Conservation (phyloP, 2,329 filamentous ascomycete genomes). For the Phaeosphaeria sp. region DNA sequence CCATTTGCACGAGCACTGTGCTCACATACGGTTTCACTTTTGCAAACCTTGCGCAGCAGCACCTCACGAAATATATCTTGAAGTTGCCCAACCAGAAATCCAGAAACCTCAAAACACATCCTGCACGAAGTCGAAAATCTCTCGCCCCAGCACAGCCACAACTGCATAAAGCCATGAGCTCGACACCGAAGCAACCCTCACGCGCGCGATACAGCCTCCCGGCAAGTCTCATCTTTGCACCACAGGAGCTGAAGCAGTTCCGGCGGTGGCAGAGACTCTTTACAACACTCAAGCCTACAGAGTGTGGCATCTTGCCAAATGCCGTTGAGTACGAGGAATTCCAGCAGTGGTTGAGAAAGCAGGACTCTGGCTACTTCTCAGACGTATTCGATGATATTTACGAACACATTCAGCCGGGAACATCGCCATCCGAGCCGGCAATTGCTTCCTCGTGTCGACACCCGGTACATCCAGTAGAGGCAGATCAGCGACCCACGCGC, state of each 20-base stretch:
- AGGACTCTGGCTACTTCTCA: slow-evolving; percentile 41
- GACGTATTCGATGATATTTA: slow-evolving; percentile 35
- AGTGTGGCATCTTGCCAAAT: slow-evolving; percentile 30
- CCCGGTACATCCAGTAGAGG: slow-evolving; percentile 25
- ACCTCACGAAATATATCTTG: neutral
- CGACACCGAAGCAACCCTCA: neutral
- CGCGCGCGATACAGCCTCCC: slow-evolving; percentile 19
- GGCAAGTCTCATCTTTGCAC: slow-evolving; percentile 31
- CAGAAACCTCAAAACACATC: too few relatives aligned
- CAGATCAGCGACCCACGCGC: slow-evolving; percentile 16
- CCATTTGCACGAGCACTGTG: neutral
- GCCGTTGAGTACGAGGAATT: slow-evolving; percentile 38
- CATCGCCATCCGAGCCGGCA: slow-evolving; percentile 9
- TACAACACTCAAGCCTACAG: slow-evolving; percentile 21
- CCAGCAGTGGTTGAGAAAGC: slow-evolving; percentile 36
- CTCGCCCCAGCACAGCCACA: neutral
- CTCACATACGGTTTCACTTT: neutral
- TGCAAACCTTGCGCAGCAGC: neutral
- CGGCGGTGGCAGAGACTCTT: slow-evolving; percentile 34
- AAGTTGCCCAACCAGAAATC: too few relatives aligned
- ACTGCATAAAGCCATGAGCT: slow-evolving; percentile 1
- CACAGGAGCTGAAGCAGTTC: slow-evolving; percentile 36
- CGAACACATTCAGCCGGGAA: slow-evolving; percentile 18
- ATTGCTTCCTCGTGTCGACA: slow-evolving; percentile 31
- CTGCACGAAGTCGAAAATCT: neutral